Percentiles rank a stretch among this genome's conserved stretches.
phyloP scores from a whole-genome alignment of 1,139 yeast genomes.

The Saccharomyces uvarum region DNA sequence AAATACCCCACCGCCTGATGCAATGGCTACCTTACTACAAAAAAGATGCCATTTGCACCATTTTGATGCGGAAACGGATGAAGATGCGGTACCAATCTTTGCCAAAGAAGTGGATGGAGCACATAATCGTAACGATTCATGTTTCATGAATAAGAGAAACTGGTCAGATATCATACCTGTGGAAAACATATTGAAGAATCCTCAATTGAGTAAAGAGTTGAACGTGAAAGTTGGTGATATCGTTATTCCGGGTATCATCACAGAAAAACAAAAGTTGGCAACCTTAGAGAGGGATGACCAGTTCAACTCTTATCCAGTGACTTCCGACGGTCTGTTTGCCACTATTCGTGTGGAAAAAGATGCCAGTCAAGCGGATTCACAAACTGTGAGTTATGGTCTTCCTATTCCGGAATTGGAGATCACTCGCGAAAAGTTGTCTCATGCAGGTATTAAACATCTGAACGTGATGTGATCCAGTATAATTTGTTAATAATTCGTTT shows the following conservation, averaged over 20 bases:
- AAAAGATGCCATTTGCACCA: slow-evolving; percentile 63
- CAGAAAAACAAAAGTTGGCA: slow-evolving; percentile 10
- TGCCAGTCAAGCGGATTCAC: slow-evolving; percentile 42
- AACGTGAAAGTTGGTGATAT: slow-evolving; percentile 26
- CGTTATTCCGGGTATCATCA: slow-evolving; percentile 31
- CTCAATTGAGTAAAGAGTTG: slow-evolving; percentile 14
- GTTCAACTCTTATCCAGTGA: slow-evolving; percentile 41
- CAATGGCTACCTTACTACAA: slow-evolving; percentile 64
- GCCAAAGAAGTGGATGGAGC: slow-evolving; percentile 52
- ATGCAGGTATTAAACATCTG: slow-evolving; percentile 21
- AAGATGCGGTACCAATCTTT: slow-evolving; percentile 74
- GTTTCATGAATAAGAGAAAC: slow-evolving; percentile 72
- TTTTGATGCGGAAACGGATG: slow-evolving; percentile 57
- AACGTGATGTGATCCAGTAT: slow-evolving; percentile 1
- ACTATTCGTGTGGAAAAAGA: slow-evolving; percentile 68
- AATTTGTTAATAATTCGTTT: background rate
- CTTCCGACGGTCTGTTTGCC: slow-evolving; percentile 53
- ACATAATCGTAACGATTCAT: slow-evolving; percentile 41
- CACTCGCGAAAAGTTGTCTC: slow-evolving; percentile 13
- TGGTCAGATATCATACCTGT: slow-evolving; percentile 52
- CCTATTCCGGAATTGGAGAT: slow-evolving; percentile 52
- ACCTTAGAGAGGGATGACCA: slow-evolving; percentile 22
- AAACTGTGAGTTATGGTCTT: slow-evolving; percentile 59
- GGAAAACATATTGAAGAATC: slow-evolving; percentile 30
- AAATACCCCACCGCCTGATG: slow-evolving; percentile 87